Evolutionary conservation across 225 moss, liverwort and hornwort genomes (phyloP), one percentile per base, ranked within the genome.

Genomic region (Straminergon stramineum): DNA sequence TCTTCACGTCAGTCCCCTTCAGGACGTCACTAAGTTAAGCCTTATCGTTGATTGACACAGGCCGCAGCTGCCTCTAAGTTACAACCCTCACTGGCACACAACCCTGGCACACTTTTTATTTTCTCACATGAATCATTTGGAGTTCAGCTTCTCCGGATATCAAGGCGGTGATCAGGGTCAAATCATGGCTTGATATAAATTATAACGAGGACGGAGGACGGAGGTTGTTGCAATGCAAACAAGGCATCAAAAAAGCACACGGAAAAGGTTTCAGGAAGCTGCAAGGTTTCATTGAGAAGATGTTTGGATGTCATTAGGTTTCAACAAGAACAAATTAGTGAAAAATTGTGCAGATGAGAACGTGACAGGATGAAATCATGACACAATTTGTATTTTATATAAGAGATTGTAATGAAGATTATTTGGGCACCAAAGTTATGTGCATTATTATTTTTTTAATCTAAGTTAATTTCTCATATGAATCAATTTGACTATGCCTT

Each of bases 291-390:
- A 12, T 80, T 39, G 19, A 57, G 56, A 57, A 79, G n/a, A 56
- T 57, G 57, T 79, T 79, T 24, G n/a, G 79, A 56, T 79, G 17
- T 52, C 17, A 27, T 10, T 11, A 79, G 4, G 5, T 3, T 56
- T 79, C 26, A 5, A 52, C 13, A 52, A 76, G 34, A 79, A 56
- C 11, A 56, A 26, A 26, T 26, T 16, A 37, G n/a, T 7, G 7
- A 35, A 56, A 24, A 56, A 2, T 16, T 55, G 24, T 6, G 2
- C 1, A 2, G 1, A 37, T 79, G 15, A 0, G 2, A 6, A 15
- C 16, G 15, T 16, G 3, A 15, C 0, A 0, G 7, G 11, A n/a
- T 24, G 37, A 3, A 55, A 16, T 78, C 2, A 3, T 78, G 10
- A 78, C 12, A 51, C 11, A 75, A 32, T 32, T 75, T 48, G 70